Base-by-base conservation (phyloP, 2,329 filamentous ascomycete genomes). In the Metarhizium guizhouense region DNA sequence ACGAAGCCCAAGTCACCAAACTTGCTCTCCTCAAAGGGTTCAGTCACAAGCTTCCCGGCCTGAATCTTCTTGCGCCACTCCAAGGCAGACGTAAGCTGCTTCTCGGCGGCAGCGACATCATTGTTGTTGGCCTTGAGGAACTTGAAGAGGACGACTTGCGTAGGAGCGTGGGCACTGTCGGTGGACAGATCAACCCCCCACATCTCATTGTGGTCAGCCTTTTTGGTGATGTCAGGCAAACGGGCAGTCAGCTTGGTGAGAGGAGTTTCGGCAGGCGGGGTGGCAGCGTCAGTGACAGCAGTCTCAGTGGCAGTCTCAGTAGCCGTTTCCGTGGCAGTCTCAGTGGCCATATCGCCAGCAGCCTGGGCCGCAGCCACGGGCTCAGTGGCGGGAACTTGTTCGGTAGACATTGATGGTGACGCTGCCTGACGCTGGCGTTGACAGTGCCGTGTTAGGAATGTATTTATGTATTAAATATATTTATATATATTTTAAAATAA, bases 81-180 rank as follows among this genome's bases (percentile, higher is more conserved):
- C 47, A 96, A 78, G 1, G 91, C 92, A 64, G 86, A 84, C 57
- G 75, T 77, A 48, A 97, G 82, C 74, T 96, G 92, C 55, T 86
- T 82, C 67, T 86, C 84, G 16, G 92, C 89, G 67, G 85, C 85
- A 54, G 77, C 76, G 6, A 90, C 69, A 65, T 95, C 85, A 59
- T 86, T 85, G 59, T 85, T 84, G 69, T 96, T 96, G 68, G 92
- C 93, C 63, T 92, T 89, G 55, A 97, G 82, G 74, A 92, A 96
- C 76, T 96, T 97, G 69, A 95, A 90, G 51, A 96, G 78, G 53
- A 96, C 82, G 63, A 96, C 85, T 67, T 88, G 86, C 51, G 88
- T 91, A 54, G 88, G 88, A 53, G 92, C 78, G 64, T 90, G 79
- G 45, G 73, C 70, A 20, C 73, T 72, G 56, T 76, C 71, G 14